phyloP scores from a whole-genome alignment of 75 land plant species.

The Sequoia sempervirens region DNA sequence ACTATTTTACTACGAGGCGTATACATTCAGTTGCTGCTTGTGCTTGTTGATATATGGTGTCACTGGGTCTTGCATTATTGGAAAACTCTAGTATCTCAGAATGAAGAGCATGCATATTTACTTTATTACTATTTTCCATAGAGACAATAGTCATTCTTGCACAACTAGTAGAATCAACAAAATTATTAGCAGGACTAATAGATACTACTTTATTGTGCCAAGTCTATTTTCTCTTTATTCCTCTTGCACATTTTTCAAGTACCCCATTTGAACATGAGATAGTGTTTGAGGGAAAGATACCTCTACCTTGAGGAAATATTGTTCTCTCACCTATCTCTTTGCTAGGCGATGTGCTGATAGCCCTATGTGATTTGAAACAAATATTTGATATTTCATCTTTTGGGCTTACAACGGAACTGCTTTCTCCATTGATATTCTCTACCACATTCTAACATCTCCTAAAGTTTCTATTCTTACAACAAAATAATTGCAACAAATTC shows the following conservation, averaged over 20 bases:
- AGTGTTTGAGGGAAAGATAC: neutral
- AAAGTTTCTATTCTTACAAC: neutral
- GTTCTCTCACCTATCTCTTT: neutral
- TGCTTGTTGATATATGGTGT: conserved; percentile 24
- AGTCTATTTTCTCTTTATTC: neutral
- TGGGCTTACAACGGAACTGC: too few relatives aligned
- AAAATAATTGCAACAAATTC: neutral
- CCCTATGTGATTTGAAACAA: conserved; percentile 2
- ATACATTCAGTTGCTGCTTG: conserved; percentile 44
- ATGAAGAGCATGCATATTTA: conserved; percentile 28
- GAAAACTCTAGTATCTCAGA: conserved; percentile 38
- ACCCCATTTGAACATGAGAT: neutral
- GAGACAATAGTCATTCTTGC: neutral
- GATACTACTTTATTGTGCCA: neutral
- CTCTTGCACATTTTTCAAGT: neutral
- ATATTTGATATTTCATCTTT: neutral
- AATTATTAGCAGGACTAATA: neutral
- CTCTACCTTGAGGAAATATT: neutral
- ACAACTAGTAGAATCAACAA: neutral
- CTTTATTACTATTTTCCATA: neutral
- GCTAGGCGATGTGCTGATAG: neutral
- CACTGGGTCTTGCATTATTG: conserved; percentile 26
- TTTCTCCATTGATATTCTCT: neutral
- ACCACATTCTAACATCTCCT: neutral
- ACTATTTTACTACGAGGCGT: too few relatives aligned